Percentiles rank a stretch among this genome's conserved stretches.
phyloP scores from a whole-genome alignment of 768 basidiomycete species.

The Panaeolus cyanescens region DNA sequence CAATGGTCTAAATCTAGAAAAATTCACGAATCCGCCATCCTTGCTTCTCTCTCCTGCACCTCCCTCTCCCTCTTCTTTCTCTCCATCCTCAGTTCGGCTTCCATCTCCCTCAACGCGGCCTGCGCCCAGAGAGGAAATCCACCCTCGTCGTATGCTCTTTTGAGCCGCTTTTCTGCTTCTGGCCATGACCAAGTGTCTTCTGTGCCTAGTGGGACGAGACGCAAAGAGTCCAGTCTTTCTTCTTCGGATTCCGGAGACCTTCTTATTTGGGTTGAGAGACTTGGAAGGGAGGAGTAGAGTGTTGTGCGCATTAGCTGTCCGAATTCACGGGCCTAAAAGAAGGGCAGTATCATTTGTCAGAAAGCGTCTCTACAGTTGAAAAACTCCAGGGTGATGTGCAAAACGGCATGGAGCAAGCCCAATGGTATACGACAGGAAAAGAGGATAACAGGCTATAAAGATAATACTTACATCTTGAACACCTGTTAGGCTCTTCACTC shows the following conservation, averaged over 20 bases:
- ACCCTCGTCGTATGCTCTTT: conserved; percentile 57
- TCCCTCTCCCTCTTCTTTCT: conserved; percentile 36
- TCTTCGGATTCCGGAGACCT: conserved; percentile 38
- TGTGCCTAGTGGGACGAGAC: conserved; percentile 17
- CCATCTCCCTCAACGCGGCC: conserved; percentile 54
- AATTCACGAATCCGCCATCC: not conserved
- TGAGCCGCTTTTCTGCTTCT: conserved; percentile 54
- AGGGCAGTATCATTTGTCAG: not conserved
- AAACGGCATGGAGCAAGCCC: too few species aligned
- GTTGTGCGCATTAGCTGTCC: conserved; percentile 54
- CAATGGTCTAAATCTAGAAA: too few species aligned
- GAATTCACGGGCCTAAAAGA: conserved; percentile 56
- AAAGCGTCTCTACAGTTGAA: not conserved
- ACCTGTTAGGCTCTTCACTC: conserved; percentile 53
- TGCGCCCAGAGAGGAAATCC: conserved; percentile 60
- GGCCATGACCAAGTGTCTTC: conserved; percentile 51
- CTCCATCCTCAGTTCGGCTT: conserved; percentile 57
- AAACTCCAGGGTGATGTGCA: too few species aligned
- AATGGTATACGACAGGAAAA: not conserved
- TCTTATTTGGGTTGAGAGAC: conserved; percentile 53
- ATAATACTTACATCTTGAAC: conserved; percentile 52
- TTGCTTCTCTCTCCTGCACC: not conserved
- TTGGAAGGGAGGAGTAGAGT: conserved; percentile 48
- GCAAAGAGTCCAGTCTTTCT: conserved; percentile 15
- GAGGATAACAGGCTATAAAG: not conserved